phyloP scores from a whole-genome alignment of 2,329 filamentous ascomycete species.

The Talaromyces sp. region DNA sequence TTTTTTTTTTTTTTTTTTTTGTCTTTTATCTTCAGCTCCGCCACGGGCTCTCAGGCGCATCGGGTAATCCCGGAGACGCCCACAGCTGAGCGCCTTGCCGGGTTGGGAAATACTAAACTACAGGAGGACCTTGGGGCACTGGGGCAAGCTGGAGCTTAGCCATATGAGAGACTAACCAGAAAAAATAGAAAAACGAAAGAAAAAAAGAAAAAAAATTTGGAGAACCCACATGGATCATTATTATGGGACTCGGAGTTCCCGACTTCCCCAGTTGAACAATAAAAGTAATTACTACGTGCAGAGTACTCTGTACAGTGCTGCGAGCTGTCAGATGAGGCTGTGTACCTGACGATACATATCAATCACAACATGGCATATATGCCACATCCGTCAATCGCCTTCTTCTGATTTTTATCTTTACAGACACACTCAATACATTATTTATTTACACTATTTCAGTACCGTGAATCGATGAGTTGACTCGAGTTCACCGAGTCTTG shows the following conservation, averaged over 20 bases:
- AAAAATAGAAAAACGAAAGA: too few species aligned
- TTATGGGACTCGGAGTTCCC: neutral
- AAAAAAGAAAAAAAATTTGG: neutral
- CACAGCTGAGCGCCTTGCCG: neutral
- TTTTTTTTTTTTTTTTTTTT: neutral
- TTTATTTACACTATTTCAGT: too few species aligned
- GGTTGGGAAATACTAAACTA: neutral
- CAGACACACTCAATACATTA: too few species aligned
- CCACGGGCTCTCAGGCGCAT: neutral
- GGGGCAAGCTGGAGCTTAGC: neutral
- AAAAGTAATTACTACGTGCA: too few species aligned
- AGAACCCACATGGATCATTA: neutral
- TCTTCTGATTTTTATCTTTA: too few species aligned
- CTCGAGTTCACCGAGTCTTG: neutral
- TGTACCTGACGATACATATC: neutral
- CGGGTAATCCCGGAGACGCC: neutral
- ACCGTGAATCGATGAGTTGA: too few species aligned
- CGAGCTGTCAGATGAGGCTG: neutral
- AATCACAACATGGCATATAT: neutral
- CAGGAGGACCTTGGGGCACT: neutral
- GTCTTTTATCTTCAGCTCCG: neutral
- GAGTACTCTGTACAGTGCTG: neutral
- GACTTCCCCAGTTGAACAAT: neutral
- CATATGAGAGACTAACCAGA: too few species aligned
- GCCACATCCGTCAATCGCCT: neutral